Conservation (phyloP, 495 filamentous ascomycete genomes). For the Glonium stellatum region DNA sequence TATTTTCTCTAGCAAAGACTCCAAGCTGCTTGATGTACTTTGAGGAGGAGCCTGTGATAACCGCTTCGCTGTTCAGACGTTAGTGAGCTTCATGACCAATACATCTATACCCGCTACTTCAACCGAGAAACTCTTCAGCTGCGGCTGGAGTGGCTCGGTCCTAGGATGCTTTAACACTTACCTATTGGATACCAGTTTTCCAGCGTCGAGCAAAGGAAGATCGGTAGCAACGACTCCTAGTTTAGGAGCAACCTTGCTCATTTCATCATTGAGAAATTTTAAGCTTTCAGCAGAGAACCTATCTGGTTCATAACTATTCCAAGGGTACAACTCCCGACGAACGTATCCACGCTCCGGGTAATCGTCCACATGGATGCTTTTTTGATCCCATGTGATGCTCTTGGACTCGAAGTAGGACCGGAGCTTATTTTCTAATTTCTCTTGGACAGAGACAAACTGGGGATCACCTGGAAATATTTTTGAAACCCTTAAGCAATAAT, state of each 20-base stretch:
- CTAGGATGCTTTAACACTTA: conserved; percentile 4
- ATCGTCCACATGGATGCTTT: conserved; percentile 21
- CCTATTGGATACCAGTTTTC: conserved; percentile 14
- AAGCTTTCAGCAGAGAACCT: conserved; percentile 66
- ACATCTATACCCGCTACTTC: neutral
- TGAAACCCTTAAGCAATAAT: conserved; percentile 15
- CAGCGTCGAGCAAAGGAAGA: conserved; percentile 14
- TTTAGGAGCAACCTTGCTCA: conserved; percentile 17
- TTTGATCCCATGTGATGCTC: conserved; percentile 5
- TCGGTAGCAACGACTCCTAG: conserved; percentile 21
- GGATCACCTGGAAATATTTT: conserved; percentile 7
- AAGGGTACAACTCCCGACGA: conserved; percentile 84
- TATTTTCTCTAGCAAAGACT: conserved; percentile 26
- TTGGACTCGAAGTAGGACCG: conserved; percentile 14
- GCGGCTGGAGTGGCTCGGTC: neutral
- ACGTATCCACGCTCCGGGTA: conserved; percentile 65
- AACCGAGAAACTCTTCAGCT: neutral
- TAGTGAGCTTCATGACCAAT: neutral
- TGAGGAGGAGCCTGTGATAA: neutral
- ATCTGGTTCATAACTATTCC: conserved; percentile 86
- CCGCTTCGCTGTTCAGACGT: neutral
- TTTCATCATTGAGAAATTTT: conserved; percentile 31
- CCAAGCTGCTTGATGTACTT: conserved; percentile 21
- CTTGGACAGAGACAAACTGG: conserved; percentile 4
- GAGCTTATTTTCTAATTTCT: neutral